phyloP scores from a whole-genome alignment of 1,284 basidiomycete genomes.

The Sporisorium graminicola region DNA sequence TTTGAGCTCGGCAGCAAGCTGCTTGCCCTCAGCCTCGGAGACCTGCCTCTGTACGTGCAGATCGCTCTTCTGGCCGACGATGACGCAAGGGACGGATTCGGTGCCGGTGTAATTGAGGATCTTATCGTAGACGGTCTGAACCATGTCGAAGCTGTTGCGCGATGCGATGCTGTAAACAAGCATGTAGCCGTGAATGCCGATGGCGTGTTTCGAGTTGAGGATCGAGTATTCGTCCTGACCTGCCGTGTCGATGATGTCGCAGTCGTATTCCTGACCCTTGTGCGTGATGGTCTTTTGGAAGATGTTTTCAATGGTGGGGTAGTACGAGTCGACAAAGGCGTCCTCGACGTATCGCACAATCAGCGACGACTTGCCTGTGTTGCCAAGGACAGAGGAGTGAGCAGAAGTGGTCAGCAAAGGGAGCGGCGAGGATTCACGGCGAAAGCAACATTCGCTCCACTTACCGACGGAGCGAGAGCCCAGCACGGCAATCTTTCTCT shows the following conservation, averaged over 20 bases:
- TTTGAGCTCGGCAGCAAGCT: slow-evolving; percentile 61
- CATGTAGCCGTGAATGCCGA: slow-evolving; percentile 86
- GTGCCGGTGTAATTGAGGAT: slow-evolving; percentile 94
- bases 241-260: slow-evolving; percentile 98
- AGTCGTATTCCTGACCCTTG: slow-evolving; percentile 87
- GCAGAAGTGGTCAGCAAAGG: not conserved
- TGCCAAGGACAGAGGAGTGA: not conserved
- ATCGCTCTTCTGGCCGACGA: slow-evolving; percentile 96
- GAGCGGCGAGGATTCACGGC: not conserved
- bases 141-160: slow-evolving; percentile 93
- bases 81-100: slow-evolving; percentile 90
- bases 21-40: slow-evolving; percentile 66
- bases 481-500: slow-evolving; percentile 69
- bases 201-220: slow-evolving; percentile 82
- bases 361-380: slow-evolving; percentile 81
- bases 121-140: slow-evolving; percentile 95
- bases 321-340: slow-evolving; percentile 81
- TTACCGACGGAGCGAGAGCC: slow-evolving; percentile 67
- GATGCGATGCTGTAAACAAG: slow-evolving; percentile 96
- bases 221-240: slow-evolving; percentile 92
- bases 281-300: slow-evolving; percentile 86
- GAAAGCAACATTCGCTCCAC: slow-evolving; percentile 9
- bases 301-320: slow-evolving; percentile 93
- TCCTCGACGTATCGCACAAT: slow-evolving; percentile 69
- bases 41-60: slow-evolving; percentile 77